Evolutionary conservation across 2,329 filamentous ascomycete species (phyloP), one percentile per base, ranked within the genome.

Genomic region (Zymoseptoria pseudotritici): DNA sequence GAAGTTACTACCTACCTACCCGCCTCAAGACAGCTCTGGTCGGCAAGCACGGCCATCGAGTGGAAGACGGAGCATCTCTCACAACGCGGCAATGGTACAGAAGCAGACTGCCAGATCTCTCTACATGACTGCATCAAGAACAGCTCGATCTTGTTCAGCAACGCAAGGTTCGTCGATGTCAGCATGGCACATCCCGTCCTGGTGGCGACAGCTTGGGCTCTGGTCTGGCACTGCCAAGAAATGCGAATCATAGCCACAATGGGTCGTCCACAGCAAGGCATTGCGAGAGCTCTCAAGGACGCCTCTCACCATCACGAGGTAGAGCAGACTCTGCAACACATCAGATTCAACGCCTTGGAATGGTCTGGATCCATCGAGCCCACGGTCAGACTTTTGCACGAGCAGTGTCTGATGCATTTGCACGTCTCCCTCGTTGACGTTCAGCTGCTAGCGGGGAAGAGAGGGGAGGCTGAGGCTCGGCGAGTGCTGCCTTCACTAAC

Each of bases 401-500:
- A 66, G 24, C 58, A 64, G 1, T 49, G 65, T 21, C 65, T 61
- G 20, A 63, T 66, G 60, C 65, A 66, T 29, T 53, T 66, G 9
- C 63, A 60, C 42, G 65, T 66, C 6, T 61, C 63, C 9, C 62
- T 66, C 22, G 65, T 64, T 19, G 65, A 66, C 49, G 46, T 66
- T 5, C 63, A 65, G 51, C 57, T 65, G 17, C 57, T 66, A 11
- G 63, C 65, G 4, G 65, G 65, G 3, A 66, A 66, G 31, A 63
- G 65, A 55, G 63, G 63, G 1, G 63, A 64, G 36, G 63, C 61
- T n/a, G 65, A 66, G 53, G 65, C 65, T 2, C 29, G 61, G 19
- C 53, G 63, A 29, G 63, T 65, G 3, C 57, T 57, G 11, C 64
- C 64, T 4, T 63, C 60, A 11, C 54, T 65, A n/a, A 65, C 63